Base-by-base conservation (phyloP, 2,329 filamentous ascomycete genomes). In the Fusarium sp. region DNA sequence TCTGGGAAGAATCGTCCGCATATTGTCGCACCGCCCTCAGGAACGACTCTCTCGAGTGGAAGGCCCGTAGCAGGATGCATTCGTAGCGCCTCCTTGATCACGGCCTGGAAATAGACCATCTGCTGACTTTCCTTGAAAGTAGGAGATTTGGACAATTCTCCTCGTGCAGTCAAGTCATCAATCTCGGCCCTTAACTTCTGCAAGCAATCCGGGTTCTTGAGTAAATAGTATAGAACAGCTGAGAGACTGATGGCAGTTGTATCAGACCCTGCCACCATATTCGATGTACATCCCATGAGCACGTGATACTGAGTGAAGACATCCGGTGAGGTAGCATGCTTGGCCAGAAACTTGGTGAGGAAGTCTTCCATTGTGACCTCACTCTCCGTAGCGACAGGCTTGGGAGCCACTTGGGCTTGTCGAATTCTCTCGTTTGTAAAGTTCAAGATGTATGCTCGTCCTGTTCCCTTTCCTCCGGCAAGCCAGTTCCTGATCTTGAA, bases 201-300 rank as follows among this genome's bases (percentile, higher is more conserved):
- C 11, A 77, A 7, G 1, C 69, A 69, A 19, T 10, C 8, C 0
- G 75, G 72, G 4, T 64, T 63, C 29, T 65, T 73, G 1, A 77
- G 54, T 0, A 77, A 45, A 29, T 76, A 60, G 37, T 77, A 76
- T 8, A 77, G 14, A 23, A 74, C 61, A 4, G 75, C 73, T 0
- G 71, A 74, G 0, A 77, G 66, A 10, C 71, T 73, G 19, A 76
- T 76, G 1, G 75, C 75, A 1, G 75, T 77, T 0, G 75, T 77
- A 7, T 77, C 75, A 5, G 75, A 77, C 0, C 75, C 75, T 1
- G 74, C 75, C 1, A 76, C 71, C 71, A 77, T 77, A 1, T 77
- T 77, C 0, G 75, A 69, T 2, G 63, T 60, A 16, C 75, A 76
- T 1, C 74, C 72, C 14, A 71, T 58, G 1, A 77, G 56, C 25